Conservation (phyloP, 129 eudicot genomes). For the Pseudognaphalium luteoalbum region DNA sequence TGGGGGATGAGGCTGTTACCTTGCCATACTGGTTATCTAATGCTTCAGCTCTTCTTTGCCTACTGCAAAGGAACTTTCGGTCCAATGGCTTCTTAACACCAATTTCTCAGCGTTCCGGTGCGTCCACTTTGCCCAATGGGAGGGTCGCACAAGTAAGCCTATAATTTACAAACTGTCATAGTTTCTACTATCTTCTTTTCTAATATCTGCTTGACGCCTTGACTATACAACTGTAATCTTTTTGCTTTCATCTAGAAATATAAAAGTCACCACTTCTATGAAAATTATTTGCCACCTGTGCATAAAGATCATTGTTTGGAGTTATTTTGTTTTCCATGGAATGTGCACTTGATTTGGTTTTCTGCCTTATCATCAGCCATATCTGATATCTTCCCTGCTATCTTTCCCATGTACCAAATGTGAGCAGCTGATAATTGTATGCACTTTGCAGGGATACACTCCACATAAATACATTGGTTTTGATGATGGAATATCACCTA, state of each 20-base stretch:
- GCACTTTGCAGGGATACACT: constrained; percentile 55
- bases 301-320: constrained; percentile 3
- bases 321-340: not conserved
- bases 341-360: not conserved
- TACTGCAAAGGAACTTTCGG: constrained; percentile 84
- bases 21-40: constrained; percentile 63
- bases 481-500: constrained; percentile 78
- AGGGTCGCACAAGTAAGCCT: constrained; percentile 72
- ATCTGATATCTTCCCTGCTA: not conserved
- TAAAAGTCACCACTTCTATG: not conserved
- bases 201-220: not conserved
- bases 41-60: constrained; percentile 89
- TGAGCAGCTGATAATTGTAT: constrained; percentile 6
- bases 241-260: not conserved
- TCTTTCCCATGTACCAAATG: not conserved
- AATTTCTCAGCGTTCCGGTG: constrained; percentile 71
- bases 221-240: not conserved
- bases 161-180: not conserved
- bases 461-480: constrained; percentile 69
- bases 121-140: constrained; percentile 66
- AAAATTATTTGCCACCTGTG: not conserved
- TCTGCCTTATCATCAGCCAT: not conserved
- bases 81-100: constrained; percentile 84
- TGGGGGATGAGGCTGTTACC: constrained; percentile 68
- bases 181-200: not conserved